These are phyloP conservation scores for Neodidymelliopsis sp. DNA, from an alignment of 2,329 filamentous ascomycete species.

Conservation along the genomic window DNA sequence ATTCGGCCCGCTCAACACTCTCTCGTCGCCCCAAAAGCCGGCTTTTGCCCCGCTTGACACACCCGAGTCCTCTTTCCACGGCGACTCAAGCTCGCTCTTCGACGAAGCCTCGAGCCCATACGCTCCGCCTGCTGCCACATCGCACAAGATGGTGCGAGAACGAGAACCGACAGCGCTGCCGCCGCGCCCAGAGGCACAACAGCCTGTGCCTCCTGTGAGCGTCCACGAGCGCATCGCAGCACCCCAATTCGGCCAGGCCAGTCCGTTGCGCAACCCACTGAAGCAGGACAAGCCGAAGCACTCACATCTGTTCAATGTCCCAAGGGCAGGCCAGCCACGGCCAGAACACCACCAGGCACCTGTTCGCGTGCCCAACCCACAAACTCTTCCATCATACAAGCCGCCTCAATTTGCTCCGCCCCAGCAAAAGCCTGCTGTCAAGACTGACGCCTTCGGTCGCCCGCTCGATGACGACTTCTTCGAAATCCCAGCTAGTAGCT, in stretches of 20 bases:
- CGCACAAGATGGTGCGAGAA: slow-evolving; percentile 59
- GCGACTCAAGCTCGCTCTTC: slow-evolving; percentile 47
- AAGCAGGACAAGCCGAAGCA: slow-evolving; percentile 43
- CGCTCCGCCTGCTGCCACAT: slow-evolving; percentile 5
- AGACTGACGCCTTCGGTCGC: slow-evolving; percentile 28
- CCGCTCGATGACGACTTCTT: slow-evolving; percentile 43
- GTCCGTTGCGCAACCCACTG: slow-evolving; percentile 61
- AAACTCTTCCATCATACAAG: slow-evolving; percentile 17
- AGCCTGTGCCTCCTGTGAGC: slow-evolving; percentile 35
- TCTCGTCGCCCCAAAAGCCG: slow-evolving; percentile 45
- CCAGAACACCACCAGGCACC: slow-evolving; percentile 58
- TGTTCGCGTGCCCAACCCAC: slow-evolving; percentile 33
- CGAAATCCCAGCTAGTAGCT: slow-evolving; percentile 46
- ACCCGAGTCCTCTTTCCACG: slow-evolving; percentile 22
- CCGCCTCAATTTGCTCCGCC: background rate
- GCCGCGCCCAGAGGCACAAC: slow-evolving; percentile 27
- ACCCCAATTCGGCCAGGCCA: slow-evolving; percentile 65
- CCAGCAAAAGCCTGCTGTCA: slow-evolving; percentile 7
- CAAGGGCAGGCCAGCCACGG: slow-evolving; percentile 57
- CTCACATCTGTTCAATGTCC: slow-evolving; percentile 60
- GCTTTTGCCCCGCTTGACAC: slow-evolving; percentile 21
- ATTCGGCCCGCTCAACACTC: slow-evolving; percentile 44
- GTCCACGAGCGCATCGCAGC: slow-evolving; percentile 40
- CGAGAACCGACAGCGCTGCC: slow-evolving; percentile 55
- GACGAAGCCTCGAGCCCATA: slow-evolving; percentile 32